These are phyloP conservation scores for Amesomyces nigricolor DNA, from an alignment of 2,329 filamentous ascomycete species.

Conservation along the genomic window DNA sequence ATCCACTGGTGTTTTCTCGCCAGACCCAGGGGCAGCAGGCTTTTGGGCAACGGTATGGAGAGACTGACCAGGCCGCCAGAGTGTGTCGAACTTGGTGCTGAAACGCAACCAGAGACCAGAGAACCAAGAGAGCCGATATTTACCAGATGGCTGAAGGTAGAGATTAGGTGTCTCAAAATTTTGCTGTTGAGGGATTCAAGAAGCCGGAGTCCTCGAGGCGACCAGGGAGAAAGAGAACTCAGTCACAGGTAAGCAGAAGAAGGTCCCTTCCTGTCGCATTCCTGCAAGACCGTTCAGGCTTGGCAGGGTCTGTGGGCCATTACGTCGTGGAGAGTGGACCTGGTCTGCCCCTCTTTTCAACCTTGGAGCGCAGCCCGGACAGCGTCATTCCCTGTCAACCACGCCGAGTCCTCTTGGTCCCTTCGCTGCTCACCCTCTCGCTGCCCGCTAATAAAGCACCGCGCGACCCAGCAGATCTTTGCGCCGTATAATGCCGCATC, in stretches of 20 bases:
- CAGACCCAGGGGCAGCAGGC: too few relatives aligned
- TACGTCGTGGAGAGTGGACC: conserved; percentile 17
- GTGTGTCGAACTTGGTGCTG: too few relatives aligned
- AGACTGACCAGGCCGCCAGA: too few relatives aligned
- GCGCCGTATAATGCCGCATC: background rate
- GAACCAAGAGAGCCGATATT: too few relatives aligned
- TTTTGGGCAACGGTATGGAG: too few relatives aligned
- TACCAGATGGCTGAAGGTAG: too few relatives aligned
- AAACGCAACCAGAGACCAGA: too few relatives aligned
- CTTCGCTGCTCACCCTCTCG: background rate
- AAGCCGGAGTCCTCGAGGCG: too few relatives aligned
- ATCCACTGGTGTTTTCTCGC: too few relatives aligned
- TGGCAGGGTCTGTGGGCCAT: conserved; percentile 15
- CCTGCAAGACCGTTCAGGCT: background rate
- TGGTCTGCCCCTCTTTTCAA: conserved; percentile 15
- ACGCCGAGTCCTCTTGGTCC: conserved; percentile 13
- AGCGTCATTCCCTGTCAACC: conserved; percentile 27
- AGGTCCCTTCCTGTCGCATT: background rate
- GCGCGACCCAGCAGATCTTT: background rate
- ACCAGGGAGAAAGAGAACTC: too few relatives aligned
- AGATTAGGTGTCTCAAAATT: too few relatives aligned
- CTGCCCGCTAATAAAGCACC: conserved; percentile 12
- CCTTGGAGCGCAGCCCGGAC: conserved; percentile 10
- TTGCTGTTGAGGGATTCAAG: too few relatives aligned
- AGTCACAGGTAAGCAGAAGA: background rate